Evolutionary conservation across 306 rosid genomes (phyloP).

Genomic region (Delonix regia): DNA sequence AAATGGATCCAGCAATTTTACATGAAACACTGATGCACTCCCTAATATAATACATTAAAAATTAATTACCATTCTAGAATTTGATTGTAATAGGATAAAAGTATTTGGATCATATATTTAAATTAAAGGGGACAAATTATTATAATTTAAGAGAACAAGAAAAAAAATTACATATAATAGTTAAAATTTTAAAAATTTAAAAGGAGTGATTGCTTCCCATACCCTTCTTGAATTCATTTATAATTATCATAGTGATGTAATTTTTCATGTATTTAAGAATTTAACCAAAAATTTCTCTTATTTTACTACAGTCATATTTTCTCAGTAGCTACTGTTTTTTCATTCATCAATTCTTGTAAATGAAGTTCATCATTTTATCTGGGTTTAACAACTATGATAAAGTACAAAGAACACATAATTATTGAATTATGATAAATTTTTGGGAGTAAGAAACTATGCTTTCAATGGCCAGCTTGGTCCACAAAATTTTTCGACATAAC

Average conservation of each 20-base stretch:
- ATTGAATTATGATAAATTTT: slow-evolving; percentile 40
- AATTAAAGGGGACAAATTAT: too few species aligned
- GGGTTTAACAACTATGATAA: slow-evolving; percentile 42
- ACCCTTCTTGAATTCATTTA: too few species aligned
- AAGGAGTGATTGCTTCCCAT: too few species aligned
- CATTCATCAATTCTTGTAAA: slow-evolving; percentile 33
- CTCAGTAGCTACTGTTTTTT: slow-evolving; percentile 1
- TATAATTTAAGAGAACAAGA: too few species aligned
- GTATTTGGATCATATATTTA: too few species aligned
- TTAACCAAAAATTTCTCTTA: neutral
- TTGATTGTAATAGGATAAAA: too few species aligned
- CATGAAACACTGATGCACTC: too few species aligned
- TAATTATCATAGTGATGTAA: too few species aligned
- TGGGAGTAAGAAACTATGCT: slow-evolving; percentile 27
- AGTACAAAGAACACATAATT: slow-evolving; percentile 51
- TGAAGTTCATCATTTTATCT: slow-evolving; percentile 38
- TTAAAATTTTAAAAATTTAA: too few species aligned
- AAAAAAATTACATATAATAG: too few species aligned
- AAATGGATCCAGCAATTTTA: neutral
- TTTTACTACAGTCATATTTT: neutral
- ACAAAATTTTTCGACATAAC: slow-evolving; percentile 19
- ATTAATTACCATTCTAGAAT: too few species aligned
- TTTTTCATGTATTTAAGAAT: neutral
- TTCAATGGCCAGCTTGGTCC: slow-evolving; percentile 39
- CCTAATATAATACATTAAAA: neutral